Conservation (phyloP, 2,329 filamentous ascomycete species). For the Pseudocercospora eumusae region DNA sequence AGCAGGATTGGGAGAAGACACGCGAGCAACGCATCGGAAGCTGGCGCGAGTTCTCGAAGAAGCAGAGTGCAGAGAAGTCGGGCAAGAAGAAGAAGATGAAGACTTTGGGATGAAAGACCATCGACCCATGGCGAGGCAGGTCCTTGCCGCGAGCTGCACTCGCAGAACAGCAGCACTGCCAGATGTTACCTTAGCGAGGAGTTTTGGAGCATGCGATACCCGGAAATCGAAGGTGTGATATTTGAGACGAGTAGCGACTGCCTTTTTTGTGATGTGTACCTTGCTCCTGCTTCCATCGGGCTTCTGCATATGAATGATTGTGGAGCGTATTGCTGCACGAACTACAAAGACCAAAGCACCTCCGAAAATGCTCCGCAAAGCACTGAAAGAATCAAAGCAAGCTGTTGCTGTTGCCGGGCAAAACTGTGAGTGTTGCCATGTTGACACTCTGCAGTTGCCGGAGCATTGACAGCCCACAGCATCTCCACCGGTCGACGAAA, state of each 20-base stretch:
- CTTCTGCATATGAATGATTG: neutral
- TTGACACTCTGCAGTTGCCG: neutral
- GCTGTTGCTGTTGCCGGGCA: neutral
- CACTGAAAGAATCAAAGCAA: slow-evolving; percentile 1
- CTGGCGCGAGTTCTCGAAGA: slow-evolving; percentile 89
- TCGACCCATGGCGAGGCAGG: slow-evolving; percentile 6
- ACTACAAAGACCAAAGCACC: neutral
- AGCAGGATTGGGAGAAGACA: slow-evolving; percentile 92
- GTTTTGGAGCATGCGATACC: slow-evolving; percentile 14
- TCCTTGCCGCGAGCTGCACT: neutral
- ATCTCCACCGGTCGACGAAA: neutral
- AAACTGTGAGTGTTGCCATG: neutral
- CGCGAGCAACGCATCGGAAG: slow-evolving; percentile 88
- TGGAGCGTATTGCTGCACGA: neutral
- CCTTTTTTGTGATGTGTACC: neutral
- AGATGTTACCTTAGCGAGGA: slow-evolving; percentile 20
- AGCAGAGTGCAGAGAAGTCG: slow-evolving; percentile 39
- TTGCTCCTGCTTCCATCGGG: neutral
- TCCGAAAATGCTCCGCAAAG: slow-evolving; percentile 3
- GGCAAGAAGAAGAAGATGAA: slow-evolving; percentile 58
- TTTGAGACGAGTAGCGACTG: slow-evolving; percentile 2
- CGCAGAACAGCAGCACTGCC: slow-evolving; percentile 4
- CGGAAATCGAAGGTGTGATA: neutral
- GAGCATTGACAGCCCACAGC: neutral
- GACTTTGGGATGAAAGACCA: slow-evolving; percentile 49